phyloP scores from a whole-genome alignment of 768 basidiomycete species.

The Termitomyces titanicus region DNA sequence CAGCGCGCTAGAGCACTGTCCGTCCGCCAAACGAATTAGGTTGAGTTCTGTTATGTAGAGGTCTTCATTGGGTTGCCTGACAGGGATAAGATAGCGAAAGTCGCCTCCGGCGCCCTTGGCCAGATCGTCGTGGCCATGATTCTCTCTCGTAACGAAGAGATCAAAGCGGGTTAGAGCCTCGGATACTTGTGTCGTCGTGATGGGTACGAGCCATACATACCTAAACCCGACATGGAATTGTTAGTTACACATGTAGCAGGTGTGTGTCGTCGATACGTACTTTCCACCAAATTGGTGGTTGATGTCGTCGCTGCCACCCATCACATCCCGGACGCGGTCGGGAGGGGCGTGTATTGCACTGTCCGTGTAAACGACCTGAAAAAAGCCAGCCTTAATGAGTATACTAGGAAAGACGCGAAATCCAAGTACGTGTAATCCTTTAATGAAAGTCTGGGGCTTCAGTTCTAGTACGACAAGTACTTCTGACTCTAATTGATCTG shows the following conservation, averaged over 20 bases:
- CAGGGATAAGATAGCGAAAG: constrained; percentile 5
- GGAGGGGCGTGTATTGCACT: background rate
- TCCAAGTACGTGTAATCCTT: background rate
- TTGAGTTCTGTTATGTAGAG: background rate
- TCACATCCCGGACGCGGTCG: background rate
- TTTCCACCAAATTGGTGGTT: background rate
- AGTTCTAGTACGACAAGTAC: background rate
- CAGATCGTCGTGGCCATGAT: background rate
- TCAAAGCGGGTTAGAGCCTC: background rate
- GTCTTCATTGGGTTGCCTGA: background rate
- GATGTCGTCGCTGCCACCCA: background rate
- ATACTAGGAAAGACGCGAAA: background rate
- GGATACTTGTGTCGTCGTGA: background rate
- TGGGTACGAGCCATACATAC: background rate
- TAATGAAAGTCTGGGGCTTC: background rate
- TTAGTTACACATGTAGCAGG: background rate
- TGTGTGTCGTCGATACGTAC: background rate
- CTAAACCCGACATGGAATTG: background rate
- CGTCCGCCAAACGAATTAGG: background rate
- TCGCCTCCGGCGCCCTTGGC: constrained; percentile 1
- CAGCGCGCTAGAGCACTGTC: background rate
- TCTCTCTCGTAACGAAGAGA: background rate
- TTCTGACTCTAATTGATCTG: background rate
- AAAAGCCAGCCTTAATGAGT: background rate
- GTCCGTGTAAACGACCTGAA: background rate